phyloP scores from a whole-genome alignment of 345 rosid genomes.

The Mangifera indica region DNA sequence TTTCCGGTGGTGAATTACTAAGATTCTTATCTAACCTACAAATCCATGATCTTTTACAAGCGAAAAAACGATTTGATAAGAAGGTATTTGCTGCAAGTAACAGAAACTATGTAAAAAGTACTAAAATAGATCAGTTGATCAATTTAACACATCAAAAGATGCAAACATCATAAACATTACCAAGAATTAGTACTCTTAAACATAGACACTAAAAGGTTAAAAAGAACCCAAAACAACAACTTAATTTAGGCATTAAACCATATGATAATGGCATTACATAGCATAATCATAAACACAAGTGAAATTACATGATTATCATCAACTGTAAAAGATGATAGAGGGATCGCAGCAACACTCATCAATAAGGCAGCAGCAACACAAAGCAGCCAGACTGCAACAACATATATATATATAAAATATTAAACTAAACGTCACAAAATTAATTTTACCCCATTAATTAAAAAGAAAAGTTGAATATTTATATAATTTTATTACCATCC shows the following conservation, averaged over 20 bases:
- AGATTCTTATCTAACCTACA: too few relatives aligned
- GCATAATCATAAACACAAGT: too few relatives aligned
- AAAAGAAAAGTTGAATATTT: neutral
- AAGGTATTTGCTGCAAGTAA: too few relatives aligned
- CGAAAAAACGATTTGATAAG: too few relatives aligned
- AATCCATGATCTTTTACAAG: too few relatives aligned
- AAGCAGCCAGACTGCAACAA: slow-evolving; percentile 54
- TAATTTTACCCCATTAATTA: neutral
- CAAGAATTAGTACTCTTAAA: too few relatives aligned
- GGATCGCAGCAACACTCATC: slow-evolving; percentile 83
- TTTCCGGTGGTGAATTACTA: too few relatives aligned
- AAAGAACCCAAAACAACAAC: neutral
- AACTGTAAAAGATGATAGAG: slow-evolving; percentile 39
- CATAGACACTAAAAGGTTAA: neutral
- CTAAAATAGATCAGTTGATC: too few relatives aligned
- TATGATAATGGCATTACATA: too few relatives aligned
- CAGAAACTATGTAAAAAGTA: too few relatives aligned
- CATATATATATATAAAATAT: neutral
- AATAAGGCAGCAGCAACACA: slow-evolving; percentile 65
- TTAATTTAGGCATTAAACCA: too few relatives aligned
- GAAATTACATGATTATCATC: neutral
- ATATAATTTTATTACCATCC: slow-evolving; percentile 42
- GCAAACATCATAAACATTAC: neutral
- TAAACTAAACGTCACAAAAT: neutral
- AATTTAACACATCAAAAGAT: too few relatives aligned